Percentiles rank a stretch among this genome's conserved stretches.
These are phyloP conservation scores for Brassica hybrid DNA, from an alignment of 441 rosid species.

Conservation along the genomic window DNA sequence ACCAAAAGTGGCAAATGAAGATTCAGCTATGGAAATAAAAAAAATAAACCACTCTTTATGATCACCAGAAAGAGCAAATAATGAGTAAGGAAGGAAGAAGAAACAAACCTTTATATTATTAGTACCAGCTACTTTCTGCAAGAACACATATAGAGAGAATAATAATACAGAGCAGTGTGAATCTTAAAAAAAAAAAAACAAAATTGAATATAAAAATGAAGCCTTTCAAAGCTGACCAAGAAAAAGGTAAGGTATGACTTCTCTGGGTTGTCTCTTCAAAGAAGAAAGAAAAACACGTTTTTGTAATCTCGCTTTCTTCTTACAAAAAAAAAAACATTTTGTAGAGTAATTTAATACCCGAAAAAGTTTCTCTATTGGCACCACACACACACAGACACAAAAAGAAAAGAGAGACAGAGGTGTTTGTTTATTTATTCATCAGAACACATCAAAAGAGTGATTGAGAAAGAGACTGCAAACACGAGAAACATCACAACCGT, in stretches of 20 bases:
- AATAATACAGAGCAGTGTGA: constrained; percentile 15
- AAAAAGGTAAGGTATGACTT: constrained; percentile 35
- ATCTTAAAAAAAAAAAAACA: background rate
- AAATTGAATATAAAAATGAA: constrained; percentile 36
- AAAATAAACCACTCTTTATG: constrained; percentile 13
- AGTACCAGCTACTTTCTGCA: constrained; percentile 1
- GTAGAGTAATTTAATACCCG: too few relatives aligned
- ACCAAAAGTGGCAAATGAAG: constrained; percentile 34
- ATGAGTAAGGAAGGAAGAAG: constrained; percentile 9
- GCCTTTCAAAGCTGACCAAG: constrained; percentile 45
- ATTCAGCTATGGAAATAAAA: constrained; percentile 11
- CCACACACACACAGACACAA: background rate
- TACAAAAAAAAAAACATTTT: too few relatives aligned
- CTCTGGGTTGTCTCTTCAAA: constrained; percentile 33
- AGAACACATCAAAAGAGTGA: constrained; percentile 28
- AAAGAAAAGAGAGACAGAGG: too few relatives aligned
- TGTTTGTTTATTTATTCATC: constrained; percentile 21
- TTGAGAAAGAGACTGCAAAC: constrained; percentile 35
- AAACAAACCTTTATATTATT: constrained; percentile 20
- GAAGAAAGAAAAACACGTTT: background rate
- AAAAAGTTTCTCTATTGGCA: background rate
- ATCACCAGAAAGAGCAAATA: constrained; percentile 33
- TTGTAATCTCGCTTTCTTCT: too few relatives aligned
- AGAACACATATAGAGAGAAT: constrained; percentile 20
- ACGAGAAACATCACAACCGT: constrained; percentile 42